Evolutionary conservation across 257 asterid genomes (phyloP), one percentile per base, ranked within the genome.

Genomic region (Coffea eugenioides): DNA sequence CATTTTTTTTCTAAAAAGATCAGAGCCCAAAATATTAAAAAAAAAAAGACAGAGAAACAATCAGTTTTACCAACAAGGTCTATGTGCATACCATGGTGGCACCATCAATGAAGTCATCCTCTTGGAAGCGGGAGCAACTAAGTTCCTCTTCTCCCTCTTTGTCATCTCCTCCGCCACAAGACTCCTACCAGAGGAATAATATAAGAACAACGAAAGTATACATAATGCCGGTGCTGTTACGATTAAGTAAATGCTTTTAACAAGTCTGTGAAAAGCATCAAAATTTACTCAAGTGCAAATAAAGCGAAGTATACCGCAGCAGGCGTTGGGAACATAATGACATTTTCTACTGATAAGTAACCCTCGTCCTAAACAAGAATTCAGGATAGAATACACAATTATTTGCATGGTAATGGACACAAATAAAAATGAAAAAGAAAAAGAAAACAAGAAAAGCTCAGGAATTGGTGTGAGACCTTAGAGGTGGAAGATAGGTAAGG

Each of bases 281-380:
- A 64, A 59, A 80, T 86, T 61, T n/a, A 64, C 5, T 34, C 18
- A 27, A 70, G 15, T 45, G 27, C 11, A 21, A 14, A 31, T 57
- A 20, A 73, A 23, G 31, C 31, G 36, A 39, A 18, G 9, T 5
- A 79, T 83, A 94, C 97, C 97, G 84, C 80, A 20, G 81, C 73
- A 65, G 75, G 3, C 1, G 43, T 84, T 64, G 74, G 34, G 64
- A 90, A 88, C 72, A 90, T 91, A 81, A 89, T 76, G 77, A 89
- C 82, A 85, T 86, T 87, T 67, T 92, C 98, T 82, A 93, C 43
- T 8, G 92, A 84, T 76, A 95, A 80, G 79, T 92, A 95, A 66
- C 99, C 99, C 61, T 87, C 92, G 84, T 84, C 82, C 94, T 85
- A 34, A 72, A 27, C 74, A 74, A 46, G 5, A 68, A 16, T 31